phyloP scores from a whole-genome alignment of 2,329 filamentous ascomycete species.

The Salinomyces thailandicus region DNA sequence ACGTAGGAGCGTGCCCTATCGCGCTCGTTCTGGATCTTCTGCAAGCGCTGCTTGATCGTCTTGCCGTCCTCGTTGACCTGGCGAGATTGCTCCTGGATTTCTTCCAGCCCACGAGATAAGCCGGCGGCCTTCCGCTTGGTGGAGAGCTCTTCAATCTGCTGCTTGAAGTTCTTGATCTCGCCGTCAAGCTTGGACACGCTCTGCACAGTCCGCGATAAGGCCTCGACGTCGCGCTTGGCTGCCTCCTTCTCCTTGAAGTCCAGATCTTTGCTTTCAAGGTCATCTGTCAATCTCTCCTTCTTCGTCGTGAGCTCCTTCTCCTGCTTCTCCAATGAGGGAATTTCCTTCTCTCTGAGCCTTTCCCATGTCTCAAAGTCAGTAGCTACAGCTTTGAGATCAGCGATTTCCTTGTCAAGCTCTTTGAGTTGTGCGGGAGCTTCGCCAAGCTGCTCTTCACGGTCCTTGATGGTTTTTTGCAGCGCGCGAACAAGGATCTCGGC shows the following conservation, averaged over 20 bases:
- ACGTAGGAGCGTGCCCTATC: constrained; percentile 61
- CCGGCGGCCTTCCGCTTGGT: constrained; percentile 63
- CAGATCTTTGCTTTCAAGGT: constrained; percentile 55
- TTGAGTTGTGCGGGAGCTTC: constrained; percentile 46
- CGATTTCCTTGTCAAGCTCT: constrained; percentile 43
- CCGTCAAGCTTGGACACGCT: constrained; percentile 62
- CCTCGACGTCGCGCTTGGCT: constrained; percentile 62
- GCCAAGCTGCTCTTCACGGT: constrained; percentile 12
- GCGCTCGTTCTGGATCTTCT: constrained; percentile 57
- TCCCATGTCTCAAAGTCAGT: constrained; percentile 64
- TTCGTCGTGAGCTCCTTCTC: constrained; percentile 40
- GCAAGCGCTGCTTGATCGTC: constrained; percentile 50
- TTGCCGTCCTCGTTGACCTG: constrained; percentile 57
- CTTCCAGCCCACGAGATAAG: constrained; percentile 60
- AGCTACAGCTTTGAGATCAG: constrained; percentile 47
- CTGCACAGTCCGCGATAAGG: constrained; percentile 62
- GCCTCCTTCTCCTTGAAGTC: constrained; percentile 52
- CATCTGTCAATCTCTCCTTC: constrained; percentile 28
- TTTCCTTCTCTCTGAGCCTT: constrained; percentile 55
- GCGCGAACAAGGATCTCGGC: constrained; percentile 56
- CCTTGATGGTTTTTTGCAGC: constrained; percentile 45
- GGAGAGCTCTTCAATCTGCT: constrained; percentile 63
- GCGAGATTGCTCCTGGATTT: constrained; percentile 70
- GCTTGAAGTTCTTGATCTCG: constrained; percentile 61
- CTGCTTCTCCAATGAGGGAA: constrained; percentile 59